Base-by-base conservation (phyloP, 2,329 filamentous ascomycete species). In the Aureobasidium sp. region DNA sequence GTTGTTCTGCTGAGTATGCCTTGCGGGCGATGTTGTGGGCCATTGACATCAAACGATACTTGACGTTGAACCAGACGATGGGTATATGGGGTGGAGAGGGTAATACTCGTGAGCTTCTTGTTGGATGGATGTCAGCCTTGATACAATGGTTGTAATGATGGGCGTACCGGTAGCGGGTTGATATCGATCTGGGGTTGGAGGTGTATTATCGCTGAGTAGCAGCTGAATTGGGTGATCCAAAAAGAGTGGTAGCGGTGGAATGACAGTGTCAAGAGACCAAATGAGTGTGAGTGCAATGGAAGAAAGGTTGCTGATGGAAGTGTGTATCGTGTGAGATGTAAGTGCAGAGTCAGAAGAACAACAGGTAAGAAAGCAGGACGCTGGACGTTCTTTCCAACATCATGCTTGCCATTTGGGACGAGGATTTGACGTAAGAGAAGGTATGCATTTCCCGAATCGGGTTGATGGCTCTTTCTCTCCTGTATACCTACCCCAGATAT, bases 1-100 rank as follows among this genome's bases (percentile, higher is more conserved):
- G 66, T 64, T 74, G 65, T 66, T 74, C 71, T 37, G 72, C 71
- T 27, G 73, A 74, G 66, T 74, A 74, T 46, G 73, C 71, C 58
- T 71, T 70, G 56, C 73, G 71, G 46, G 72, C 58, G 61, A 64
- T 60, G 63, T 68, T 64, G 48, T 62, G 64, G 29, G 63, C 60
- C 64, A 66, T 66, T 42, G 34, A 36, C 46, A 56, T 62, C 60
- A 39, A 48, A 32, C 20, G 26, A 56, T 41, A 47, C 39, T 47
- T 41, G 51, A 62, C 47, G 50, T 13, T 29, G n/a, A 39, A 53
- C 20, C 48, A 37, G 47, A 61, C 42, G 42, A 37, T 52, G 32
- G 50, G 32, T 20, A 48, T 34, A 59, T 46, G 41, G 15, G 13
- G 48, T 20, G 41, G n/a, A 51, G 20, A 29, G 20, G 36, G 15